Conservation (phyloP, 2,329 filamentous ascomycete species). For the Orbilia quercus region DNA sequence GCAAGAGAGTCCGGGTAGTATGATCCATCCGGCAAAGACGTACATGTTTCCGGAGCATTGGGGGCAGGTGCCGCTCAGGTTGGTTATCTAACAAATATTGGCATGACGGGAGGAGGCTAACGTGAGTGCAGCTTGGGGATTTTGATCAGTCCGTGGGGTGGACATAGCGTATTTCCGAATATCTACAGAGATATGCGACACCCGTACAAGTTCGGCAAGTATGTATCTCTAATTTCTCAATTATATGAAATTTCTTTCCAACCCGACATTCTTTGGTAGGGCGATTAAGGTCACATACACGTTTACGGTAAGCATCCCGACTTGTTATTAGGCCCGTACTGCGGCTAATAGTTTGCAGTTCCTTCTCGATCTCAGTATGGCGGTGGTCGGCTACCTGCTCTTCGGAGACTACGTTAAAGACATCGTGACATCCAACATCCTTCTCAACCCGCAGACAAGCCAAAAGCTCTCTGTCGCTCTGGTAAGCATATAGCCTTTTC, state of each 20-base stretch:
- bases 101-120: constrained; percentile 1
- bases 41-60: constrained; percentile 87
- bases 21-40: constrained; percentile 81
- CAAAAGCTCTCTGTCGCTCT: constrained; percentile 77
- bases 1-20: constrained; percentile 79
- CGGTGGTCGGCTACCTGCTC: constrained; percentile 88
- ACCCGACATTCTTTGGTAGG: constrained; percentile 59
- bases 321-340: neutral
- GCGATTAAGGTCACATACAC: constrained; percentile 83
- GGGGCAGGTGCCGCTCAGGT: constrained; percentile 84
- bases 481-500: constrained; percentile 77
- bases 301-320: constrained; percentile 75
- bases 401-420: constrained; percentile 82
- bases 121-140: constrained; percentile 72
- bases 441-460: constrained; percentile 64
- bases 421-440: constrained; percentile 82
- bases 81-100: neutral
- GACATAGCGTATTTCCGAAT: constrained; percentile 83
- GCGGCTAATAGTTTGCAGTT: constrained; percentile 67
- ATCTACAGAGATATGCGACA: constrained; percentile 82
- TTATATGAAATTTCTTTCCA: neutral
- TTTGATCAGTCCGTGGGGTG: constrained; percentile 72
- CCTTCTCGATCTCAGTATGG: constrained; percentile 81
- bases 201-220: constrained; percentile 77
- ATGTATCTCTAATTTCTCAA: constrained; percentile 12